These are phyloP conservation scores for Podila clonocystis DNA, from an alignment of 192 early-diverging fungal genomes.

Conservation along the genomic window DNA sequence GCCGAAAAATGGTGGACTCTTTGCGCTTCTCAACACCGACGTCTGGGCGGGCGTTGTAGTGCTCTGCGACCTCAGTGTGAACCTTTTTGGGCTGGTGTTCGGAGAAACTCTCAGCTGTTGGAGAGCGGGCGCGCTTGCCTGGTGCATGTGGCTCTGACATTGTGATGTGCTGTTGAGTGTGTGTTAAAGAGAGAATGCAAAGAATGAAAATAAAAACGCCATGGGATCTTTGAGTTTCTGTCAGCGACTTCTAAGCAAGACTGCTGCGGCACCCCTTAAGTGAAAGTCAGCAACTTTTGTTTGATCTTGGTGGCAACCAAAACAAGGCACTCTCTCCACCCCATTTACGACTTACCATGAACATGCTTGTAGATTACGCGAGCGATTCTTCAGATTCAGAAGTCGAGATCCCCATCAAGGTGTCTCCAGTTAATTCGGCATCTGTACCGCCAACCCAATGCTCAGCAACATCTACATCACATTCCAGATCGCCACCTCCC, in stretches of 20 bases:
- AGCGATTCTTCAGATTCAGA: constrained; percentile 30
- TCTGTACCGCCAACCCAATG: neutral
- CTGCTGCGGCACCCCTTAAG: neutral
- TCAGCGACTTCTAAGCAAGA: too few relatives aligned
- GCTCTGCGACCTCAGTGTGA: constrained; percentile 67
- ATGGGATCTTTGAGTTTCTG: too few relatives aligned
- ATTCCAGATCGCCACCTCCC: neutral
- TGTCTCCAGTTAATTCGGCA: neutral
- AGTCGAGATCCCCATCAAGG: neutral
- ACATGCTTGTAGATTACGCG: constrained; percentile 33
- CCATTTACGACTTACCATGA: constrained; percentile 6
- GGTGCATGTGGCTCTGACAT: neutral
- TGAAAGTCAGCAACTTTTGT: neutral
- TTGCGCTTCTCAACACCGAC: constrained; percentile 78
- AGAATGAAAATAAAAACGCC: too few relatives aligned
- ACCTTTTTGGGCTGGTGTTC: constrained; percentile 9
- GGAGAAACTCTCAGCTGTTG: constrained; percentile 1
- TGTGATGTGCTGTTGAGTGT: neutral
- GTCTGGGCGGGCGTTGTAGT: constrained; percentile 89
- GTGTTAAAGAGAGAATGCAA: neutral
- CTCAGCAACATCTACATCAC: neutral
- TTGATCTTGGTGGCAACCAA: neutral
- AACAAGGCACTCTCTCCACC: neutral
- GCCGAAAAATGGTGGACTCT: constrained; percentile 84
- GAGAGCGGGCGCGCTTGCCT: constrained; percentile 18